Base-by-base conservation (phyloP, 345 rosid species). In the Sisymbrium irio region DNA sequence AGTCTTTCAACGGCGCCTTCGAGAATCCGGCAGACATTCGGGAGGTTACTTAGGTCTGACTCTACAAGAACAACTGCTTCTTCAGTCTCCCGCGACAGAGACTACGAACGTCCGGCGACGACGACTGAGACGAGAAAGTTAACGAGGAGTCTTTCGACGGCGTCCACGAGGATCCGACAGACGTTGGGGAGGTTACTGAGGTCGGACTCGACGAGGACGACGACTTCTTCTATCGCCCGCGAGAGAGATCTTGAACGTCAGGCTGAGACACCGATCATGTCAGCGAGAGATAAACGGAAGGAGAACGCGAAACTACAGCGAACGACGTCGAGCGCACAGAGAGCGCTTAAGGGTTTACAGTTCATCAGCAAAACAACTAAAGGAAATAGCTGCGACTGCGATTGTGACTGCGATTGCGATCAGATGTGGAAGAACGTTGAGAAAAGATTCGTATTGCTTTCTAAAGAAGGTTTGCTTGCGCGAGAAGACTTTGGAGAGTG, bases 401-500 rank as follows among this genome's bases (percentile, higher is more conserved):
- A 80, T 62, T 89, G 97, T 90, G 39, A 64, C 4, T 75, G 79
- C 58, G 46, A 65, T 49, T 65, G 80, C 72, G 90, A 82, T 44
- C 82, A 85, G 84, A 71, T 84, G 75, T 94, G 98, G 98, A 75
- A 77, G 65, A 75, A 79, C 68, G 97, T 92, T 3, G 97, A 88
- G 81, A 65, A 79, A 1, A 64, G 90, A 59, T 94, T 89, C 80
- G 73, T 78, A 36, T 66, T 78, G 62, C 83, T 92, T 13, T 84
- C 89, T 1, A 78, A 70, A 63, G 83, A 92, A 46, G 92, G 96
- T 0, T 79, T 95, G 73, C 93, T 92, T 13, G 82, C 86, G 1
- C 79, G 97, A 72, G 97, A 90, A 64, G 96, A 92, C 78, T 95
- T 92, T 74, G 96, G 92, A 40, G 97, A 92, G 64, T 95, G 99